A percentile compares a stretch with the other conserved stretches of the same genome.
Conservation (phyloP, 352 stramenopile species). For the Phytophthora uliginosa region DNA sequence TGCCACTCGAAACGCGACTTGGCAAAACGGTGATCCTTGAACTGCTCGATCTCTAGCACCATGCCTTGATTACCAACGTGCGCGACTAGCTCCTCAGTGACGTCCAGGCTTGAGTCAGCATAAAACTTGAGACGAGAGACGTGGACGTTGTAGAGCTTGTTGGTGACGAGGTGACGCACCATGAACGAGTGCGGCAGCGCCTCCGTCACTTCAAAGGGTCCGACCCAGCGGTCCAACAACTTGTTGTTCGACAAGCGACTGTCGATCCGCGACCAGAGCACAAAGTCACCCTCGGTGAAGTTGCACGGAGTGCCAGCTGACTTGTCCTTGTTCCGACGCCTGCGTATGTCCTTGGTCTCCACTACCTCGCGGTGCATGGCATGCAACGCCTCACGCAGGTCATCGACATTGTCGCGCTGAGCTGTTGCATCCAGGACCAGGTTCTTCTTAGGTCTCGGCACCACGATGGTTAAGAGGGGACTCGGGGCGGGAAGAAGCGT, state of each 20-base stretch:
- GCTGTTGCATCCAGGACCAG: background rate
- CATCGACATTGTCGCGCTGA: background rate
- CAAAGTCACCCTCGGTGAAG: background rate
- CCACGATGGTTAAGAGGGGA: background rate
- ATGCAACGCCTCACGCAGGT: background rate
- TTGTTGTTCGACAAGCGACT: constrained; percentile 4
- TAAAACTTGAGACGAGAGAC: constrained; percentile 9
- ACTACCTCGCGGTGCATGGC: background rate
- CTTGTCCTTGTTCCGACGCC: background rate
- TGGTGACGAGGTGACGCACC: constrained; percentile 1
- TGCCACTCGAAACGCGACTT: constrained; percentile 1
- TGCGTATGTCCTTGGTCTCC: background rate
- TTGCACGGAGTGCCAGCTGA: background rate
- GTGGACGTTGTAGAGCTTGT: constrained; percentile 4
- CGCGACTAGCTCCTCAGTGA: constrained; percentile 7
- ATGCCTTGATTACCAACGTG: constrained; percentile 8
- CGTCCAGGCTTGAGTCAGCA: background rate
- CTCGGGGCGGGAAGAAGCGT: background rate
- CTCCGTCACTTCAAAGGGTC: background rate
- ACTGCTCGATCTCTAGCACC: background rate
- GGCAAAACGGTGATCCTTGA: constrained; percentile 5
- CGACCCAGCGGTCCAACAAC: constrained; percentile 3
- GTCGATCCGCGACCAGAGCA: constrained; percentile 7
- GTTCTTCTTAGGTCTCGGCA: background rate
- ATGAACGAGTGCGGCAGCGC: constrained; percentile 11